Conservation (phyloP, 2,329 filamentous ascomycete species). For the Hypoxylon sp. region DNA sequence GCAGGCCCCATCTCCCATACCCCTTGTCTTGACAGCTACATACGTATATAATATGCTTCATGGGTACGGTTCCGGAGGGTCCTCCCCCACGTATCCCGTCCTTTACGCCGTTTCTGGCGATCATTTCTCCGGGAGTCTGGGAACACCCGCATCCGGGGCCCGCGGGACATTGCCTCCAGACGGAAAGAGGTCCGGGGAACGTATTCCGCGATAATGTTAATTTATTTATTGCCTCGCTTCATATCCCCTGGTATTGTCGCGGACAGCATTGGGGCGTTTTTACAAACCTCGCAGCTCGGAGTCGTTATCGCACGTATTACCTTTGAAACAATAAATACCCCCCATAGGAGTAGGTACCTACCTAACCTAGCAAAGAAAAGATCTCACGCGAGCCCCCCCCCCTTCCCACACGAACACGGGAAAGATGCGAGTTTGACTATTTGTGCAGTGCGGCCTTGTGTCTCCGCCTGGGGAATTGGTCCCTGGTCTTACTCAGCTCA, state of each 20-base stretch:
- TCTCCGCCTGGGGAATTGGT: not conserved
- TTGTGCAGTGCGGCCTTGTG: not conserved
- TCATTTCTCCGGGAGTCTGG: slow-evolving; percentile 4
- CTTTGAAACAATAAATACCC: not conserved
- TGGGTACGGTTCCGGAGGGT: not conserved
- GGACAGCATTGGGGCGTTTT: not conserved
- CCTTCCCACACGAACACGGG: too few relatives aligned
- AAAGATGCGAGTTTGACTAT: not conserved
- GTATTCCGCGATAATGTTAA: not conserved
- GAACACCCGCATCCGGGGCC: slow-evolving; percentile 1
- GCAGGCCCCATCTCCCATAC: not conserved
- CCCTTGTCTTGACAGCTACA: not conserved
- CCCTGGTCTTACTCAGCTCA: slow-evolving; percentile 4
- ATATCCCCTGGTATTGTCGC: not conserved
- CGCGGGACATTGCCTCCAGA: slow-evolving; percentile 2
- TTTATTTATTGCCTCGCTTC: not conserved
- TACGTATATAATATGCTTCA: not conserved
- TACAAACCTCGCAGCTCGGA: not conserved
- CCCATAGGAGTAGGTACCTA: not conserved
- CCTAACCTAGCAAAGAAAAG: too few relatives aligned
- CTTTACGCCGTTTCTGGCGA: not conserved
- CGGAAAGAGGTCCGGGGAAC: not conserved
- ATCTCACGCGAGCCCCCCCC: not conserved
- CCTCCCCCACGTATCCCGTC: not conserved
- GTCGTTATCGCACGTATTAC: slow-evolving; percentile 3